A percentile compares a stretch with the other conserved stretches of the same genome.
These are phyloP conservation scores for Populus ilicifolia DNA, from an alignment of 345 rosid species.

Conservation along the genomic window DNA sequence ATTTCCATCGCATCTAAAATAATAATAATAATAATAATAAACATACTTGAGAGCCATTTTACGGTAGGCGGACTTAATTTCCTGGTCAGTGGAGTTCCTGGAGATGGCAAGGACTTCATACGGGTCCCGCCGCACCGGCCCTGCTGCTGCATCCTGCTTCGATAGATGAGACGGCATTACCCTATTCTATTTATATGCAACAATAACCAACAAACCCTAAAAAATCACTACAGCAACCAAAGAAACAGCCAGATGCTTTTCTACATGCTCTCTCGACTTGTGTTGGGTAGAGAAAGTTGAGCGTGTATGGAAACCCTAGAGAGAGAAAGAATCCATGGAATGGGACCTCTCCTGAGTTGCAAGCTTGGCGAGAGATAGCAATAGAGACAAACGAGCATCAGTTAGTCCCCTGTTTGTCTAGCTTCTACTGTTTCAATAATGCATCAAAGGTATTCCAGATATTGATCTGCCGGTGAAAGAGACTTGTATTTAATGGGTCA, in stretches of 20 bases:
- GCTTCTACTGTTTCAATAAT: no score
- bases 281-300: not conserved
- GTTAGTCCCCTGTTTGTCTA: no score
- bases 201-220: not conserved
- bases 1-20: not conserved
- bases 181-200: not conserved
- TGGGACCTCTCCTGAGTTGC: slow-evolving; percentile 16
- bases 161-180: slow-evolving; percentile 28
- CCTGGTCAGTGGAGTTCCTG: slow-evolving; percentile 81
- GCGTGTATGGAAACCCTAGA: slow-evolving; percentile 9
- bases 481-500: no score
- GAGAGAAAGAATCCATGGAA: slow-evolving; percentile 10
- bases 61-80: slow-evolving; percentile 83
- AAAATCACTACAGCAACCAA: not conserved
- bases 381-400: slow-evolving; percentile 2
- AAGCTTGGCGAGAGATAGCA: not conserved
- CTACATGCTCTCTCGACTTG: not conserved
- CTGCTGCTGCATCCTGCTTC: slow-evolving; percentile 40
- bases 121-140: slow-evolving; percentile 85
- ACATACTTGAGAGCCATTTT: slow-evolving; percentile 89
- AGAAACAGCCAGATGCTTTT: not conserved
- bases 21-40: not conserved
- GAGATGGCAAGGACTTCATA: slow-evolving; percentile 81
- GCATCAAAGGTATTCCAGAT: no score
- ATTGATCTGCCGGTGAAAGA: no score